A percentile compares a stretch with the other conserved stretches of the same genome.
These are phyloP conservation scores for Dioszegia aurantiaca DNA, from an alignment of 768 basidiomycete genomes.

Conservation along the genomic window DNA sequence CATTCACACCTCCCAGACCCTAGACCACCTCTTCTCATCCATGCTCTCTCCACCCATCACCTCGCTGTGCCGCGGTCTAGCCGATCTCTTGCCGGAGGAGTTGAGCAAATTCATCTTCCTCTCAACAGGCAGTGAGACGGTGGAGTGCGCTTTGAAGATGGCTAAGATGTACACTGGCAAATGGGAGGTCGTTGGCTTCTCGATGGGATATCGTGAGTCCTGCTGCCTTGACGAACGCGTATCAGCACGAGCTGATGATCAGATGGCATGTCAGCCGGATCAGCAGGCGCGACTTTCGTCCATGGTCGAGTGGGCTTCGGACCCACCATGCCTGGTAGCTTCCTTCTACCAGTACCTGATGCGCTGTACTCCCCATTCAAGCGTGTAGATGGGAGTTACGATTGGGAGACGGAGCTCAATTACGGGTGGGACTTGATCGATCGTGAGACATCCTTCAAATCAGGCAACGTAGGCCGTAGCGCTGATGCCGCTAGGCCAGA, in stretches of 20 bases:
- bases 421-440: constrained; percentile 41
- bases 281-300: constrained; percentile 24
- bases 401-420: constrained; percentile 39
- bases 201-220: constrained; percentile 32
- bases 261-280: constrained; percentile 29
- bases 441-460: too few relatives aligned
- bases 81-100: constrained; percentile 22
- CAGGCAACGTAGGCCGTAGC: not conserved
- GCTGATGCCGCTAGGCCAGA: constrained; percentile 27
- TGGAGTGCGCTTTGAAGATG: constrained; percentile 36
- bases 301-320: constrained; percentile 24
- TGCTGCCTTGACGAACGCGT: too few relatives aligned
- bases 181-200: constrained; percentile 33
- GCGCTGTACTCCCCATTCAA: constrained; percentile 32
- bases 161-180: constrained; percentile 41
- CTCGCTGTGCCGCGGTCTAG: constrained; percentile 22
- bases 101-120: constrained; percentile 35
- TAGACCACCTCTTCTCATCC: constrained; percentile 41
- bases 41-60: constrained; percentile 34
- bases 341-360: constrained; percentile 30
- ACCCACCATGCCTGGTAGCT: constrained; percentile 21
- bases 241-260: not conserved
- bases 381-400: constrained; percentile 30
- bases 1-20: constrained; percentile 13
- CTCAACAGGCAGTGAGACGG: constrained; percentile 34